phyloP scores from a whole-genome alignment of 148 eudicot genomes.

The Polygonum maritimum region DNA sequence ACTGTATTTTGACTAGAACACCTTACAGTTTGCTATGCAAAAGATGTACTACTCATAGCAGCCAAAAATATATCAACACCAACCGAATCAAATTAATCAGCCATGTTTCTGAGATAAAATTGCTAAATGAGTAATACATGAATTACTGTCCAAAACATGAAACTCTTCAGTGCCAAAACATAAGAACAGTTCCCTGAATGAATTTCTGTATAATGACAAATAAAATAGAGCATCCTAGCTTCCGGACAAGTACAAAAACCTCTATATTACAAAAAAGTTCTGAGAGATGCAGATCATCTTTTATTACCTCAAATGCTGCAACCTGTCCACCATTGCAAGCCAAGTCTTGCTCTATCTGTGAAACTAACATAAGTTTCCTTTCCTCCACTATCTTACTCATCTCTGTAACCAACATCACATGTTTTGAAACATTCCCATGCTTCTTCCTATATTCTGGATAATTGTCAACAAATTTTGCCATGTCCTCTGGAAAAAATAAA shows the following conservation, averaged over 20 bases:
- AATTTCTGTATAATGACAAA: not conserved
- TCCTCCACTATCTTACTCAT: slow-evolving; percentile 98
- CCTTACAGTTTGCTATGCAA: not conserved
- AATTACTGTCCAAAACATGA: not conserved
- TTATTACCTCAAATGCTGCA: slow-evolving; percentile 89
- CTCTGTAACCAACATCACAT: slow-evolving; percentile 90
- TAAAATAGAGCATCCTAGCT: not conserved
- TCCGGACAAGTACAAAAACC: not conserved
- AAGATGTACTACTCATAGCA: not conserved
- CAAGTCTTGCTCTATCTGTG: slow-evolving; percentile 96
- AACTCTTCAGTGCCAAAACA: not conserved
- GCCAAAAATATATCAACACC: not conserved
- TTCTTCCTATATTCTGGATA: slow-evolving; percentile 90
- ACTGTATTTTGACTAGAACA: not conserved
- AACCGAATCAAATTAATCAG: not conserved
- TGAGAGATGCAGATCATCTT: not conserved
- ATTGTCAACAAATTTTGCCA: slow-evolving; percentile 99
- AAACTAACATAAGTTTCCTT: slow-evolving; percentile 90
- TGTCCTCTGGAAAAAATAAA: slow-evolving; percentile 66
- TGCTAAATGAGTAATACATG: not conserved
- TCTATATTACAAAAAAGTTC: not conserved
- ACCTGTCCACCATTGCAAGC: slow-evolving; percentile 99
- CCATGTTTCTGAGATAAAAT: not conserved
- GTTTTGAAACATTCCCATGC: slow-evolving; percentile 99
- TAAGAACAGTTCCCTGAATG: not conserved